Base-by-base conservation (phyloP, 768 basidiomycete species). In the Piloderma croceum region DNA sequence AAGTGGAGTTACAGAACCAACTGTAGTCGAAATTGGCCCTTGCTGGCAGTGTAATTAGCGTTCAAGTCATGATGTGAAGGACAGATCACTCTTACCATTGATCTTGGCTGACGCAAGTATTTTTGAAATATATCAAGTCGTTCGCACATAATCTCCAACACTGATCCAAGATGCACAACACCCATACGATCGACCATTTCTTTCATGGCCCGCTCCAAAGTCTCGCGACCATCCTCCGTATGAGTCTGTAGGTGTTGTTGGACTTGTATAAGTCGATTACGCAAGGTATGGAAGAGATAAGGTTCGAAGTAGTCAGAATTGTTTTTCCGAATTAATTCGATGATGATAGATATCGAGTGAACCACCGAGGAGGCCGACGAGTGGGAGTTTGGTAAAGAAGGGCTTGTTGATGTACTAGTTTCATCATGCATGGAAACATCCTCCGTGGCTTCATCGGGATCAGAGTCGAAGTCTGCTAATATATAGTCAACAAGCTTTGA, bases 301-400 rank as follows among this genome's bases (percentile, higher is more conserved):
- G 93, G 94, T 63, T 99, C 96, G 56, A 96, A 93, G 57, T 92
- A 97, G 60, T 99, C 94, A 27, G 93, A 94, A 60, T 98, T 97
- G 62, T 97, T 97, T 59, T 97, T 92, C 38, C 93, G 78, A 49
- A 97, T 96, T 29, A 96, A 74, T 58, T 98, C 94, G 48, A 93
- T 85, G 45, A 97, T 71, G 53, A 97, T 81, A 31, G 84, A 82
- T 50, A 93, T 86, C 9, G 89, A 83, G 47, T 91, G 80, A 20
- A 86, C 73, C 39, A 97, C 81, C 6, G 90, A 89, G 9, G 92
- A 96, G 1, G 76, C 73, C 6, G 76, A 62, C 49, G 53, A 80
- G 67, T 63, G 81, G 52, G 53, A 70, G 61, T 66, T 69, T 2
- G 49, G 70, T 66, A 33, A 72, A 62, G 13, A 58, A 59, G 50